A percentile compares a stretch with the other conserved stretches of the same genome.
phyloP scores from a whole-genome alignment of 2,329 filamentous ascomycete genomes.

The Colletotrichum sp. region DNA sequence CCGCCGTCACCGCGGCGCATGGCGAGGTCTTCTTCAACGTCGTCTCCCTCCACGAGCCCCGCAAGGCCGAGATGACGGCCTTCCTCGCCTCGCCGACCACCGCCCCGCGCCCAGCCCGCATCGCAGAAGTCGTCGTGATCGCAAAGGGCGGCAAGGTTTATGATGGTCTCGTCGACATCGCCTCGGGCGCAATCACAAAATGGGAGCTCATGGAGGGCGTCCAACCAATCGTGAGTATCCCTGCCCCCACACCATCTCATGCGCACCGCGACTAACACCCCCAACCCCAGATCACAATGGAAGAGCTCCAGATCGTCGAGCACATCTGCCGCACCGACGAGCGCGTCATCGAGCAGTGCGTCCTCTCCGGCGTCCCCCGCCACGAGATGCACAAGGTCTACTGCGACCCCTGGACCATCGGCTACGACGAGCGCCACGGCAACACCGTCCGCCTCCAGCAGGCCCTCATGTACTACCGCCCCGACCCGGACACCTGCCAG shows the following conservation, averaged over 20 bases:
- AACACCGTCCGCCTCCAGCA: slow-evolving; percentile 82
- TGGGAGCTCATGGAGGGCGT: slow-evolving; percentile 80
- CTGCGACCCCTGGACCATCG: slow-evolving; percentile 96
- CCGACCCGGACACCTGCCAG: slow-evolving; percentile 83
- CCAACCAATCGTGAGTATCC: slow-evolving; percentile 71
- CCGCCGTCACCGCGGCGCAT: slow-evolving; percentile 72
- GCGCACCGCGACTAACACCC: not conserved
- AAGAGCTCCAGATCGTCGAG: slow-evolving; percentile 85
- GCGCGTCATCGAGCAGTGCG: slow-evolving; percentile 89
- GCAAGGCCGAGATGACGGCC: slow-evolving; percentile 80
- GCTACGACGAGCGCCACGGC: slow-evolving; percentile 89
- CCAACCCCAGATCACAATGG: slow-evolving; percentile 76
- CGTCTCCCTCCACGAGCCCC: slow-evolving; percentile 82
- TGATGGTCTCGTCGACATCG: slow-evolving; percentile 81
- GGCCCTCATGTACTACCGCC: slow-evolving; percentile 94
- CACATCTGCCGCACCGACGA: slow-evolving; percentile 76
- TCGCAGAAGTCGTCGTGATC: slow-evolving; percentile 86
- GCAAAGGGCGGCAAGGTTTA: slow-evolving; percentile 79
- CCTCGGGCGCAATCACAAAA: slow-evolving; percentile 66
- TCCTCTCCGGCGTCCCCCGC: slow-evolving; percentile 77
- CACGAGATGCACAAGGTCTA: slow-evolving; percentile 95
- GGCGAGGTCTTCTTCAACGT: slow-evolving; percentile 83
- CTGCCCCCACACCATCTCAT: not conserved
- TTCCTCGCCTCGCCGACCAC: slow-evolving; percentile 74
- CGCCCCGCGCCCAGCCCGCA: slow-evolving; percentile 66